A percentile compares a stretch with the other conserved stretches of the same genome.
phyloP scores from a whole-genome alignment of 2,329 filamentous ascomycete species.

The Gremmenia infestans region DNA sequence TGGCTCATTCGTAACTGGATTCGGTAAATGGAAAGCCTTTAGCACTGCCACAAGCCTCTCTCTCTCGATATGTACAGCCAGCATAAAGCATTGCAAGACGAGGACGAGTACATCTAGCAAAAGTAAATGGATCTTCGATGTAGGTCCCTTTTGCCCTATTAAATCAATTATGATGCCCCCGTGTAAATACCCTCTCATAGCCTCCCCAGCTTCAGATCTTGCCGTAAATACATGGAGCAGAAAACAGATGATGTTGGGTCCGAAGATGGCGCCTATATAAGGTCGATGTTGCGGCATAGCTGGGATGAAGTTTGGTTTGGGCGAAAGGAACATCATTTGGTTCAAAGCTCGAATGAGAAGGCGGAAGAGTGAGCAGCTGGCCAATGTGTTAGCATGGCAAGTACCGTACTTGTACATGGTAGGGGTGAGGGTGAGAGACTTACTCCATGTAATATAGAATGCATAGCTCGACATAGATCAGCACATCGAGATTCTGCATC shows the following conservation, averaged over 20 bases:
- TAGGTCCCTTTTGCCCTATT: constrained; percentile 59
- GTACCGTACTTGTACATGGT: background rate
- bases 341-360: constrained; percentile 53
- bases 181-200: constrained; percentile 60
- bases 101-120: constrained; percentile 53
- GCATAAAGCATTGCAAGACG: constrained; percentile 56
- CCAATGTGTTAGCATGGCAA: constrained; percentile 5
- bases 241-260: constrained; percentile 56
- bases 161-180: constrained; percentile 65
- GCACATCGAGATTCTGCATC: constrained; percentile 55
- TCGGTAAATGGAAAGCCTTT: constrained; percentile 13
- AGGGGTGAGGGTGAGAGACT: constrained; percentile 19
- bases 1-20: constrained; percentile 7
- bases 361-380: constrained; percentile 60
- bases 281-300: constrained; percentile 49
- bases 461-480: constrained; percentile 61
- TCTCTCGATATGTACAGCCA: constrained; percentile 56
- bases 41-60: constrained; percentile 44
- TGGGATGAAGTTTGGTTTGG: constrained; percentile 49
- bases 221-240: constrained; percentile 53
- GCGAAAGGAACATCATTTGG: constrained; percentile 61
- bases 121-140: constrained; percentile 50
- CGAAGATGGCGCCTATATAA: constrained; percentile 53
- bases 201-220: constrained; percentile 53
- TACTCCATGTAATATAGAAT: constrained; percentile 69